phyloP scores from a whole-genome alignment of 345 rosid species.

The Murraya paniculata region DNA sequence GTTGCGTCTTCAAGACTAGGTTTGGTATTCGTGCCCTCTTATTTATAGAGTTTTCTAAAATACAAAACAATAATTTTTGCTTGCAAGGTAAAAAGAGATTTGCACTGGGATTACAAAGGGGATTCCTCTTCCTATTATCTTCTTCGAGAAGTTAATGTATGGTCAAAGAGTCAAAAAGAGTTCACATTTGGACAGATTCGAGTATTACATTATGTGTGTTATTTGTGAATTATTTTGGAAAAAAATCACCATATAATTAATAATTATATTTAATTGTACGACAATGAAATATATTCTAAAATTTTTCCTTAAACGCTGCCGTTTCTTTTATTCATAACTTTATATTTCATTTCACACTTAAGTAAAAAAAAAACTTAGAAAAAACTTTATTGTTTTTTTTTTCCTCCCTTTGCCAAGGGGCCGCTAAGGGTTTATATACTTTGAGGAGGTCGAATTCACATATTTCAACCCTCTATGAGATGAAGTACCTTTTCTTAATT shows the following conservation, averaged over 20 bases:
- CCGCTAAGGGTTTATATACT: too few relatives aligned
- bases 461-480: too few relatives aligned
- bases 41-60: slow-evolving; percentile 40
- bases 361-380: too few relatives aligned
- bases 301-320: not conserved
- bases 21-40: not conserved
- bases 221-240: too few relatives aligned
- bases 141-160: not conserved
- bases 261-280: too few relatives aligned
- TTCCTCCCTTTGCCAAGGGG: not conserved
- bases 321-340: not conserved
- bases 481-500: too few relatives aligned
- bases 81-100: not conserved
- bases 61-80: too few relatives aligned
- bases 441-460: too few relatives aligned
- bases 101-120: not conserved
- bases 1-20: slow-evolving; percentile 47
- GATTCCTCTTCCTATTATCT: not conserved
- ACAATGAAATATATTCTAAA: too few relatives aligned
- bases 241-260: too few relatives aligned
- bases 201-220: too few relatives aligned
- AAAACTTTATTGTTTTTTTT: not conserved
- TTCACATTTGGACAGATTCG: not conserved
- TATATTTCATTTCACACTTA: not conserved
- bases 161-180: not conserved